phyloP scores from a whole-genome alignment of 73 alveolate genomes.

The Paramecium octaurelia region DNA sequence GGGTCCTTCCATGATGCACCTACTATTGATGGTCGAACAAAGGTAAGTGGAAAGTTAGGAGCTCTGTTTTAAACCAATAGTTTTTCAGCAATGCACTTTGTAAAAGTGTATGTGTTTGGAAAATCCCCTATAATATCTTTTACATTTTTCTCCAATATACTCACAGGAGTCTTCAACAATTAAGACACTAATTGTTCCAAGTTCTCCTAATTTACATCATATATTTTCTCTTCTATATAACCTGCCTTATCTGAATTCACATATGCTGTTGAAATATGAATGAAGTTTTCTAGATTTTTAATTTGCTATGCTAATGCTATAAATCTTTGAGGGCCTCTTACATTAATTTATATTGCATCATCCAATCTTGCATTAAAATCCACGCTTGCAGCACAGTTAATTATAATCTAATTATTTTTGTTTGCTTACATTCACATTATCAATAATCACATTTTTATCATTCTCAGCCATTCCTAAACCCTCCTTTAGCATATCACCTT shows the following conservation, averaged over 20 bases:
- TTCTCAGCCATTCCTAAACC: conserved; percentile 65
- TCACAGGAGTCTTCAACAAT: conserved; percentile 65
- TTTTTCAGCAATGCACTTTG: conserved; percentile 85
- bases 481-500: conserved; percentile 64
- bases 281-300: conserved; percentile 63
- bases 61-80: conserved; percentile 65
- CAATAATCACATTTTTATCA: conserved; percentile 52
- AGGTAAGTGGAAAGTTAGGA: conserved; percentile 68
- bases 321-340: conserved; percentile 73
- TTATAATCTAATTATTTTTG: conserved; percentile 41
- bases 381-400: conserved; percentile 80
- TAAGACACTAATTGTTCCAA: conserved; percentile 57
- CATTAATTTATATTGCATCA: conserved; percentile 74
- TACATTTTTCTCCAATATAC: conserved; percentile 67
- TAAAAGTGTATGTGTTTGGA: conserved; percentile 89
- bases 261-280: conserved; percentile 76
- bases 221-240: conserved; percentile 84
- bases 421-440: conserved; percentile 59
- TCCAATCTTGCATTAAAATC: conserved; percentile 80
- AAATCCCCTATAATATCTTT: conserved; percentile 73
- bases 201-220: conserved; percentile 61
- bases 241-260: conserved; percentile 77
- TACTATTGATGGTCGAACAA: conserved; percentile 85
- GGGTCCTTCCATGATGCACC: conserved; percentile 86
- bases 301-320: conserved; percentile 70